Percentiles rank a stretch among this genome's conserved stretches.
Conservation (phyloP, 176 grass and related monocot genomes). For the Bromus sterilis region DNA sequence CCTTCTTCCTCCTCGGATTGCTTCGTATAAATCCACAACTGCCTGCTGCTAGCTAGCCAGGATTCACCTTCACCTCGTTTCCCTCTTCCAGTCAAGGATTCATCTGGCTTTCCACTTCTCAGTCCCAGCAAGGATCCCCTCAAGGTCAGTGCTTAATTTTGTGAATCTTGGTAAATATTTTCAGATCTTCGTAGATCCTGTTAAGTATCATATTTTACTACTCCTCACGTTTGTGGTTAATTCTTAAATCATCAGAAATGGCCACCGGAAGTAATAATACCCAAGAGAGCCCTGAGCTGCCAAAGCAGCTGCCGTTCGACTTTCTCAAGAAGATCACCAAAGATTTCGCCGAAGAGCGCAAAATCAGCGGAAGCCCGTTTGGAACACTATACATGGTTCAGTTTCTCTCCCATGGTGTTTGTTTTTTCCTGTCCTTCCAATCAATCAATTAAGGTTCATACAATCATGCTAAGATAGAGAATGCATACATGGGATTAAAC, state of each 20-base stretch:
- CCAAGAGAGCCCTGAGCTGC: neutral
- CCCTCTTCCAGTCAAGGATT: neutral
- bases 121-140: neutral
- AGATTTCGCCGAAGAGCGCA: neutral
- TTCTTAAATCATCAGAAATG: neutral
- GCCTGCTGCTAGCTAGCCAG: neutral
- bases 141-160: neutral
- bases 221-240: neutral
- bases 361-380: slow-evolving; percentile 21
- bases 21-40: neutral
- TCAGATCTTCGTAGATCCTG: too few species aligned
- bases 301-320: neutral
- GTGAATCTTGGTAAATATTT: neutral
- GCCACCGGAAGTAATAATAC: neutral
- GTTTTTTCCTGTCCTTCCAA: neutral
- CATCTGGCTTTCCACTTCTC: too few species aligned
- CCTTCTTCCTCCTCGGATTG: neutral
- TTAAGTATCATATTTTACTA: too few species aligned
- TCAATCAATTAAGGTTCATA: neutral
- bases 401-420: neutral
- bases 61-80: neutral
- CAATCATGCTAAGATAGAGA: neutral
- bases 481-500: neutral
- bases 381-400: slow-evolving; percentile 20
- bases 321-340: neutral